Conservation (phyloP, 805 yeast species). For the Ogataea chonburiensis region DNA sequence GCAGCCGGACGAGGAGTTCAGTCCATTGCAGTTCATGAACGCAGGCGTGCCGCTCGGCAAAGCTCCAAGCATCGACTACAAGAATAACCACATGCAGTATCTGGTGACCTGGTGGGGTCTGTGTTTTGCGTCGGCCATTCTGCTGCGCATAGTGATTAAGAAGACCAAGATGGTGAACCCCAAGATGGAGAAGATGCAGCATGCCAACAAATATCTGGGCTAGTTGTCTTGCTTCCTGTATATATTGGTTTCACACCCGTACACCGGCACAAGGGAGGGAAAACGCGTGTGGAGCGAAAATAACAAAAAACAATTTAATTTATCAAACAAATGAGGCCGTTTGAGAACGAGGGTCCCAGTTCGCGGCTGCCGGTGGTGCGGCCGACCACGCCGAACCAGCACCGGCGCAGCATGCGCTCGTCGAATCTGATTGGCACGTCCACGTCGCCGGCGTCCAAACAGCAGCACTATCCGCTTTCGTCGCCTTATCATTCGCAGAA, state of each 20-base stretch:
- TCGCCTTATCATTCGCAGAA: slow-evolving; percentile 22
- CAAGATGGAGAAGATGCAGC: slow-evolving; percentile 46
- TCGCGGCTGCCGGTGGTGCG: slow-evolving; percentile 23
- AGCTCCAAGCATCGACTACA: slow-evolving; percentile 72
- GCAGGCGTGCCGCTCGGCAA: slow-evolving; percentile 93
- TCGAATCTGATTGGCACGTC: slow-evolving; percentile 19
- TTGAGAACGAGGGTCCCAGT: slow-evolving; percentile 4
- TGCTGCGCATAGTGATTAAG: slow-evolving; percentile 54
- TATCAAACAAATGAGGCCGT: slow-evolving; percentile 5
- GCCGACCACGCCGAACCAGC: slow-evolving; percentile 22
- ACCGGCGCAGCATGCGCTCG: slow-evolving; percentile 15
- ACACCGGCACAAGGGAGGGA: slow-evolving; percentile 4
- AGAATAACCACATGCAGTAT: slow-evolving; percentile 90
- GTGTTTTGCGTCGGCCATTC: slow-evolving; percentile 66
- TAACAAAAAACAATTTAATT: too few species aligned
- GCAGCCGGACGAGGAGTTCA: slow-evolving; percentile 40
- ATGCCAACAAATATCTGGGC: slow-evolving; percentile 43
- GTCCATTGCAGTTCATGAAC: slow-evolving; percentile 57
- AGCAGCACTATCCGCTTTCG: slow-evolving; percentile 22
- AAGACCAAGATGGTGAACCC: slow-evolving; percentile 42
- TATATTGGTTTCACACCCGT: slow-evolving; percentile 6
- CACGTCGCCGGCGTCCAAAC: slow-evolving; percentile 18
- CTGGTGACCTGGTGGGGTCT: slow-evolving; percentile 94
- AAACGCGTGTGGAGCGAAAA: slow-evolving; percentile 2
- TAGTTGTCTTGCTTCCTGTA: slow-evolving; percentile 25